Conservation (phyloP, 257 asterid species). For the Capsicum chinense region DNA sequence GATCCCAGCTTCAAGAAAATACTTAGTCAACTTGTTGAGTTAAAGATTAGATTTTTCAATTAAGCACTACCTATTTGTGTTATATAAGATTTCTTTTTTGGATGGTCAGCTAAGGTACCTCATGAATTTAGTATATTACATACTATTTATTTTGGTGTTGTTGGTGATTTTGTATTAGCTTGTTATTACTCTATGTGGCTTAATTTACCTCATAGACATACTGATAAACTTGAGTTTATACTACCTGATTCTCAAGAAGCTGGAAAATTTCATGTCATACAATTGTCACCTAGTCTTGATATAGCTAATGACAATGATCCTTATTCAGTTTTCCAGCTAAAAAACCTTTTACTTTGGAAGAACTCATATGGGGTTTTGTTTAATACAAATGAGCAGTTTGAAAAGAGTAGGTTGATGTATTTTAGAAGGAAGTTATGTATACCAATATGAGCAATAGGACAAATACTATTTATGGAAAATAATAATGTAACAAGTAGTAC, state of each 20-base stretch:
- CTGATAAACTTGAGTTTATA: slow-evolving; percentile 46
- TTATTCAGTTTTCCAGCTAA: slow-evolving; percentile 42
- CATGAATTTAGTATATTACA: slow-evolving; percentile 57
- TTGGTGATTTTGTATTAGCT: slow-evolving; percentile 67
- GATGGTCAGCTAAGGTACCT: slow-evolving; percentile 58
- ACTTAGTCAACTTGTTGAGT: slow-evolving; percentile 32
- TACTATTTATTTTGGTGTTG: slow-evolving; percentile 47
- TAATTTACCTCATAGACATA: slow-evolving; percentile 52
- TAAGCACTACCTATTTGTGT: slow-evolving; percentile 50
- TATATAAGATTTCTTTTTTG: slow-evolving; percentile 58
- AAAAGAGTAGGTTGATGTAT: slow-evolving; percentile 49
- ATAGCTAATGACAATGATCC: slow-evolving; percentile 50
- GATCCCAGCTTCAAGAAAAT: slow-evolving; percentile 42
- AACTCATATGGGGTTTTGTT: slow-evolving; percentile 55
- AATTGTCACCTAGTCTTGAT: slow-evolving; percentile 49
- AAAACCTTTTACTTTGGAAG: slow-evolving; percentile 49
- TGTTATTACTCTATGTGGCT: slow-evolving; percentile 66
- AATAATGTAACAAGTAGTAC: background rate
- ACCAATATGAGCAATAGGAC: slow-evolving; percentile 64
- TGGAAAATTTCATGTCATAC: slow-evolving; percentile 53
- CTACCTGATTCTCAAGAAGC: slow-evolving; percentile 73
- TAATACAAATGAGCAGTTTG: slow-evolving; percentile 62
- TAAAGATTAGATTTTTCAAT: slow-evolving; percentile 30
- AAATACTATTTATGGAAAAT: slow-evolving; percentile 42
- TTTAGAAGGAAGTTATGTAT: slow-evolving; percentile 49